phyloP scores from a whole-genome alignment of 352 stramenopile species.

The Pythium phragmitis region DNA sequence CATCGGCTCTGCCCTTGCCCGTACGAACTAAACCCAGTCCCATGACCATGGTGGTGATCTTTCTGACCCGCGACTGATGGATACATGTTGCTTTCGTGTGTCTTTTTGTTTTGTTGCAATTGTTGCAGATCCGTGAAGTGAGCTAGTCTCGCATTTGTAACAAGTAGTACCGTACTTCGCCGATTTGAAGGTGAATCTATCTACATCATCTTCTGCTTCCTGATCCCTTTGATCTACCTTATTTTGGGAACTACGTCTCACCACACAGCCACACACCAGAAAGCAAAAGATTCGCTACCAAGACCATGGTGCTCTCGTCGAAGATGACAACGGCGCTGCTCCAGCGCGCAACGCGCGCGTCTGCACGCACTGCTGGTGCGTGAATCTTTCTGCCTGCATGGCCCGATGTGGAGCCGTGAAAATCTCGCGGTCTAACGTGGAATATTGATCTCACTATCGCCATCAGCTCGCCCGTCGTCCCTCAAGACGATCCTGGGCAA shows the following conservation, averaged over 20 bases:
- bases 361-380: slow-evolving; percentile 13
- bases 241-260: slow-evolving; percentile 5
- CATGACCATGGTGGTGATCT: slow-evolving; percentile 1
- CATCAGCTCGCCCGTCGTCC: slow-evolving; percentile 3
- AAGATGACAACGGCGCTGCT: slow-evolving; percentile 21
- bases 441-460: neutral
- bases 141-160: slow-evolving; percentile 15
- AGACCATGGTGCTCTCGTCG: slow-evolving; percentile 19
- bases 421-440: neutral
- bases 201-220: too few relatives aligned
- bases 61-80: slow-evolving; percentile 17
- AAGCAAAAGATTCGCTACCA: neutral
- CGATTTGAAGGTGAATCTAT: slow-evolving; percentile 12
- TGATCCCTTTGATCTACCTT: slow-evolving; percentile 3
- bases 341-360: slow-evolving; percentile 22
- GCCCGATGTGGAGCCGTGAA: neutral
- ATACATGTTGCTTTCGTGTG: slow-evolving; percentile 23
- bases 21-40: slow-evolving; percentile 22
- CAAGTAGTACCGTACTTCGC: slow-evolving; percentile 28
- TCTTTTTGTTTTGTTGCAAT: slow-evolving; percentile 21
- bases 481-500: slow-evolving; percentile 8
- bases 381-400: neutral
- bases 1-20: slow-evolving; percentile 25
- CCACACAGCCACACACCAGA: slow-evolving; percentile 1
- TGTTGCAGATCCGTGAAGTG: slow-evolving; percentile 22